These are phyloP conservation scores for Seminavis robusta DNA, from an alignment of 108 stramenopile genomes.

Conservation along the genomic window DNA sequence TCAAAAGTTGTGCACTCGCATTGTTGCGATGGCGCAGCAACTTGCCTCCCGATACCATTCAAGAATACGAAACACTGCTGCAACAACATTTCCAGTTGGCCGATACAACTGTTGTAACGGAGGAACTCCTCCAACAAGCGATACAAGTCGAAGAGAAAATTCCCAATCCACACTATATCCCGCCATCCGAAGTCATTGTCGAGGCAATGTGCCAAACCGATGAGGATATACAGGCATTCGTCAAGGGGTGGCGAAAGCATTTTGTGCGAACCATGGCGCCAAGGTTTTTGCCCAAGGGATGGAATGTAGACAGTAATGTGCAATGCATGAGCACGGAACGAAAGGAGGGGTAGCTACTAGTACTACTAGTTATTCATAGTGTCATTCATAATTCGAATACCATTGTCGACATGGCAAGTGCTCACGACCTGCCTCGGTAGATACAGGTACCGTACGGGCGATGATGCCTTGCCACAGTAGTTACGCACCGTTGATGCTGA, in stretches of 20 bases:
- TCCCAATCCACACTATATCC: conserved; percentile 62
- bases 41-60: conserved; percentile 40
- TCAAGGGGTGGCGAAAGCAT: conserved; percentile 64
- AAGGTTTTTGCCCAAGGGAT: conserved; percentile 61
- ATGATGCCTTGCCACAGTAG: too few relatives aligned
- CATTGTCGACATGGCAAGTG: too few relatives aligned
- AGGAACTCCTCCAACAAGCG: conserved; percentile 37
- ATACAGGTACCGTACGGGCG: too few relatives aligned
- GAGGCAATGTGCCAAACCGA: conserved; percentile 12
- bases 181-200: conserved; percentile 41
- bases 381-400: too few relatives aligned
- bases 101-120: conserved; percentile 20
- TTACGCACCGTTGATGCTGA: too few relatives aligned
- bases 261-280: conserved; percentile 58
- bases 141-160: conserved; percentile 40
- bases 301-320: conserved; percentile 71
- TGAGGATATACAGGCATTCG: conserved; percentile 47
- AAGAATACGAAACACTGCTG: conserved; percentile 21
- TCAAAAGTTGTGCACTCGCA: conserved; percentile 60
- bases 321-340: too few relatives aligned
- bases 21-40: conserved; percentile 41
- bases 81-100: conserved; percentile 5
- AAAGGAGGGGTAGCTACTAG: too few relatives aligned
- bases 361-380: too few relatives aligned
- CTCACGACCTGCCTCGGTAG: too few relatives aligned